phyloP scores from a whole-genome alignment of 306 rosid species.

The Mimosa pudica region DNA sequence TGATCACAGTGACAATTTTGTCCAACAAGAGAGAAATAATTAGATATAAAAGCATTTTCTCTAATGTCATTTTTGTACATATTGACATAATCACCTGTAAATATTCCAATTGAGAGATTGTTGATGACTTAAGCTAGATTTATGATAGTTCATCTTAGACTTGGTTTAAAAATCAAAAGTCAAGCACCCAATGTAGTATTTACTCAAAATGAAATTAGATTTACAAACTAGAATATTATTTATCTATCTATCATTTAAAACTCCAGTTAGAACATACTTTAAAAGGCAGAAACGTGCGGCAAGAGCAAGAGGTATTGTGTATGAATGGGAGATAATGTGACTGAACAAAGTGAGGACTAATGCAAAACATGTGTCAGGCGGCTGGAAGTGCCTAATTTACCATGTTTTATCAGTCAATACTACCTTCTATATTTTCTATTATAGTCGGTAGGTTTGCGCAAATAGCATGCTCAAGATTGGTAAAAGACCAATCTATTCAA shows the following conservation, averaged over 20 bases:
- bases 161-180: background rate
- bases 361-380: background rate
- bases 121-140: background rate
- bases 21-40: background rate
- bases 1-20: background rate
- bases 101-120: background rate
- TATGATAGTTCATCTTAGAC: background rate
- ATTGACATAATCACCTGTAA: background rate
- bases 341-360: background rate
- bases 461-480: background rate
- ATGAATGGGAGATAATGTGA: background rate
- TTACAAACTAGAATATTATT: background rate
- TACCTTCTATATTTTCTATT: background rate
- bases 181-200: background rate
- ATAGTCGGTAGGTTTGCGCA: background rate
- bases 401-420: background rate
- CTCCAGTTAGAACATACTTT: background rate
- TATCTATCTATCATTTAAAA: background rate
- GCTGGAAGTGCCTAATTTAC: background rate
- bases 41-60: background rate
- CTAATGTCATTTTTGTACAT: background rate
- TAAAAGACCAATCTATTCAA: background rate
- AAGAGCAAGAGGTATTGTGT: background rate
- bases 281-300: background rate
- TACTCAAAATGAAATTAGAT: background rate